phyloP scores from a whole-genome alignment of 345 rosid species.

The Salix exigua region DNA sequence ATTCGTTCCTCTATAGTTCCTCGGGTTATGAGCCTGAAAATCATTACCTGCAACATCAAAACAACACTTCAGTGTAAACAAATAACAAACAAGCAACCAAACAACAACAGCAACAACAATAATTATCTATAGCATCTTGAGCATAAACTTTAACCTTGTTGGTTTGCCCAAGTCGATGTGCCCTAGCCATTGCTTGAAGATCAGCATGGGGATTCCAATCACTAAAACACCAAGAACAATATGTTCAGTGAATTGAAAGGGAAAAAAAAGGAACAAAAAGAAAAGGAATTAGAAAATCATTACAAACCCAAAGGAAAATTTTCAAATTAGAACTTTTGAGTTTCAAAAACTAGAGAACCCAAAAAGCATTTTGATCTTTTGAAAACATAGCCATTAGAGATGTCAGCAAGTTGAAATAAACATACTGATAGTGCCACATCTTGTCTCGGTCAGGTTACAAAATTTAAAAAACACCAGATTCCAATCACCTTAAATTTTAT shows the following conservation, averaged over 20 bases:
- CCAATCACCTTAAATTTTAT: not conserved
- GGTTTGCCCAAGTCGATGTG: slow-evolving; percentile 98
- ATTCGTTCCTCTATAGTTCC: slow-evolving; percentile 97
- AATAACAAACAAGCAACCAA: not conserved
- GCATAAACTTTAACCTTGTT: slow-evolving; percentile 61
- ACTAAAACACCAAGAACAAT: slow-evolving; percentile 43
- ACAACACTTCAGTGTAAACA: slow-evolving; percentile 10
- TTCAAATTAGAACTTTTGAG: not conserved
- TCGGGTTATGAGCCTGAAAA: slow-evolving; percentile 82
- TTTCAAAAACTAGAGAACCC: not conserved
- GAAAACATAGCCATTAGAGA: not conserved
- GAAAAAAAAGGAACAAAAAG: not conserved
- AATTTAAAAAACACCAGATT: not conserved
- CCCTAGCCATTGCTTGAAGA: slow-evolving; percentile 99
- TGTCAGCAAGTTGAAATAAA: not conserved
- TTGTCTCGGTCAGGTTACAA: not conserved
- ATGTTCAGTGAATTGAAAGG: slow-evolving; percentile 4
- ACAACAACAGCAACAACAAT: not conserved
- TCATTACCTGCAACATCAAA: slow-evolving; percentile 71
- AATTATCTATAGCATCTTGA: not conserved
- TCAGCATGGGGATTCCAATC: slow-evolving; percentile 99
- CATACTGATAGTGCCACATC: not conserved
- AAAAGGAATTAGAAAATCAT: not conserved
- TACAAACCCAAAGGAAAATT: not conserved
- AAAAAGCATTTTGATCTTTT: not conserved